Percentiles rank a stretch among this genome's conserved stretches.
Conservation (phyloP, 495 filamentous ascomycete species). For the Podospora fimiseda region DNA sequence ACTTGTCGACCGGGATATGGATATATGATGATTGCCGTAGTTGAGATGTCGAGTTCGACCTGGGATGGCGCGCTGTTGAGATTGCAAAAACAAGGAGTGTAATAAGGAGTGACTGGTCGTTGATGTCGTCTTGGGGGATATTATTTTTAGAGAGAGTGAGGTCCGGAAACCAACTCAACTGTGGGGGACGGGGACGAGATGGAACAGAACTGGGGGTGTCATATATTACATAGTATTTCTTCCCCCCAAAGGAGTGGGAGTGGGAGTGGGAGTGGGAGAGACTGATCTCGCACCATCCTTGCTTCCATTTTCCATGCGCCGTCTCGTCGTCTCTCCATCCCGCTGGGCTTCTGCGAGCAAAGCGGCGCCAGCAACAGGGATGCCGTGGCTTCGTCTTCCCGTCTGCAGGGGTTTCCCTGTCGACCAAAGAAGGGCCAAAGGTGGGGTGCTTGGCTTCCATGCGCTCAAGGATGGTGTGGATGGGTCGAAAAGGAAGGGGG, state of each 20-base stretch:
- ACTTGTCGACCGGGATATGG: background rate
- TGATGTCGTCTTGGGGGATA: constrained; percentile 2
- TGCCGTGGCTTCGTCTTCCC: constrained; percentile 8
- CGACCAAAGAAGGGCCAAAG: constrained; percentile 13
- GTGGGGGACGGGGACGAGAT: constrained; percentile 10
- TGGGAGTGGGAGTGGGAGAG: too few relatives aligned
- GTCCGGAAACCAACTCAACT: background rate
- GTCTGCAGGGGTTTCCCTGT: constrained; percentile 1
- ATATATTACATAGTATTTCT: constrained; percentile 20
- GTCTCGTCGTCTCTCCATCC: background rate
- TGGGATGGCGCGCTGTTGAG: background rate
- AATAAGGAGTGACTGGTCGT: constrained; percentile 5
- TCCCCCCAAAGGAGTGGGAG: constrained; percentile 1
- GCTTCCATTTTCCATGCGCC: constrained; percentile 5
- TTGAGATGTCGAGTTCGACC: constrained; percentile 1
- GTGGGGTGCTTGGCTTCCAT: constrained; percentile 5
- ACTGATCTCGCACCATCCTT: constrained; percentile 10
- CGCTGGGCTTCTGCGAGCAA: constrained; percentile 1
- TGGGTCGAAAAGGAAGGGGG: background rate
- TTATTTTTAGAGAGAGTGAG: constrained; percentile 6
- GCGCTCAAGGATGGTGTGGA: background rate
- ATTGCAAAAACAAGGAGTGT: constrained; percentile 4
- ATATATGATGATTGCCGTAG: background rate
- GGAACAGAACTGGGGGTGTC: constrained; percentile 8
- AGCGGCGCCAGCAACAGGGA: constrained; percentile 13